These are phyloP conservation scores for Turritis glabra DNA, from an alignment of 345 rosid species.

Conservation along the genomic window DNA sequence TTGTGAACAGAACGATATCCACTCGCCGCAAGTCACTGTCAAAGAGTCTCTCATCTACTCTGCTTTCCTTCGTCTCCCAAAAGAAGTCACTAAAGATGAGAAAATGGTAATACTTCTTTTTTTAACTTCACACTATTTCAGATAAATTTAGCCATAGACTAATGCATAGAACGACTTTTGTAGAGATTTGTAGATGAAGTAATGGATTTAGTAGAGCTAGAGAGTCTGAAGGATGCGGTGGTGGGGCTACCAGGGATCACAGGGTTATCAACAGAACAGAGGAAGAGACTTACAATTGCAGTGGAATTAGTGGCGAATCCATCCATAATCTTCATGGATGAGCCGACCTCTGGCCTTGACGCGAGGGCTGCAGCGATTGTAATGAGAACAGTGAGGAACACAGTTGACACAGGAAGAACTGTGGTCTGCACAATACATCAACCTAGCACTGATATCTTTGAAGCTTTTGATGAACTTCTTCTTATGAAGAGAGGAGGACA, in stretches of 20 bases:
- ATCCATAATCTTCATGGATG: slow-evolving; percentile 91
- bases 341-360: slow-evolving; percentile 90
- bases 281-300: slow-evolving; percentile 82
- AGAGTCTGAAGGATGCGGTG: slow-evolving; percentile 57
- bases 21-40: slow-evolving; percentile 89
- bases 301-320: slow-evolving; percentile 86
- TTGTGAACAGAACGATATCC: slow-evolving; percentile 89
- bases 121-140: not conserved
- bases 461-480: slow-evolving; percentile 82
- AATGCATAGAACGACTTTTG: not conserved
- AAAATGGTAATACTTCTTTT: slow-evolving; percentile 57
- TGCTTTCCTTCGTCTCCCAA: slow-evolving; percentile 81
- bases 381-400: slow-evolving; percentile 91
- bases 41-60: slow-evolving; percentile 84
- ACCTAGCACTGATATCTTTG: slow-evolving; percentile 85
- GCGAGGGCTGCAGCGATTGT: slow-evolving; percentile 91
- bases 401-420: slow-evolving; percentile 85
- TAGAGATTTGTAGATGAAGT: slow-evolving; percentile 74
- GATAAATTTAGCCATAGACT: not conserved
- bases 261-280: slow-evolving; percentile 83
- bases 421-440: slow-evolving; percentile 91
- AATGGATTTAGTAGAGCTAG: slow-evolving; percentile 64
- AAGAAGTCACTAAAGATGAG: slow-evolving; percentile 69
- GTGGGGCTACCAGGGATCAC: slow-evolving; percentile 73
- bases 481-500: slow-evolving; percentile 93